Evolutionary conservation across 2,329 filamentous ascomycete species (phyloP).

Genomic region (Taxawa tesnikishii): DNA sequence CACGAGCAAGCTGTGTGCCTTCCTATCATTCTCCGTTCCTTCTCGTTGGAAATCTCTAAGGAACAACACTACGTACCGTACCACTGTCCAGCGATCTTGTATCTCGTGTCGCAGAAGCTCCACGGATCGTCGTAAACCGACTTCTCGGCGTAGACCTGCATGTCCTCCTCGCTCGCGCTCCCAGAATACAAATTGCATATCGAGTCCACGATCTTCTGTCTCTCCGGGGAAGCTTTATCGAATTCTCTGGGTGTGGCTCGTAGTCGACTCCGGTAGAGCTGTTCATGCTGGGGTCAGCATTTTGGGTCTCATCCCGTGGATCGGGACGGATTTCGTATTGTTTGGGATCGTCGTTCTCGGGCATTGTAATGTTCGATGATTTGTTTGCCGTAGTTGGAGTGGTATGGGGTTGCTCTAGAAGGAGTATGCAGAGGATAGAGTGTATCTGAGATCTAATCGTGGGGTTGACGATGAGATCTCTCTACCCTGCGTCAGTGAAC

Average conservation of each 20-base stretch:
- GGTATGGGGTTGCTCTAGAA: too few relatives aligned
- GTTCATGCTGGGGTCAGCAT: constrained; percentile 13
- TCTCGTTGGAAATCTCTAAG: too few relatives aligned
- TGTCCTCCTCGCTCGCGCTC: constrained; percentile 34
- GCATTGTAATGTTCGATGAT: too few relatives aligned
- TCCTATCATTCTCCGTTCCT: too few relatives aligned
- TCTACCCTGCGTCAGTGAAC: too few relatives aligned
- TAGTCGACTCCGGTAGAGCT: constrained; percentile 26
- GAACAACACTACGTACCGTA: too few relatives aligned
- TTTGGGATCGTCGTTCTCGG: constrained; percentile 5
- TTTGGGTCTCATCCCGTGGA: constrained; percentile 18
- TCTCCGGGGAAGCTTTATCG: constrained; percentile 20
- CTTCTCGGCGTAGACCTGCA: constrained; percentile 35
- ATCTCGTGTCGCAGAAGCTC: constrained; percentile 35
- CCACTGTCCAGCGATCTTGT: constrained; percentile 41
- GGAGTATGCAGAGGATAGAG: too few relatives aligned
- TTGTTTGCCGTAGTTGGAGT: too few relatives aligned
- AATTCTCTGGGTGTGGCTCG: constrained; percentile 25
- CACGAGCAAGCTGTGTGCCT: too few relatives aligned
- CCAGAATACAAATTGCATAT: constrained; percentile 35
- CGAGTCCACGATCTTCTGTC: constrained; percentile 28
- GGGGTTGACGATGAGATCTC: too few relatives aligned
- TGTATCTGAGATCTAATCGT: too few relatives aligned
- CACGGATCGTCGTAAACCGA: constrained; percentile 37
- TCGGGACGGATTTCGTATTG: constrained; percentile 11